Evolutionary conservation across 1,139 yeast species (phyloP), one percentile per base, ranked within the genome.

Genomic region (Yamadazyma atlantica): DNA sequence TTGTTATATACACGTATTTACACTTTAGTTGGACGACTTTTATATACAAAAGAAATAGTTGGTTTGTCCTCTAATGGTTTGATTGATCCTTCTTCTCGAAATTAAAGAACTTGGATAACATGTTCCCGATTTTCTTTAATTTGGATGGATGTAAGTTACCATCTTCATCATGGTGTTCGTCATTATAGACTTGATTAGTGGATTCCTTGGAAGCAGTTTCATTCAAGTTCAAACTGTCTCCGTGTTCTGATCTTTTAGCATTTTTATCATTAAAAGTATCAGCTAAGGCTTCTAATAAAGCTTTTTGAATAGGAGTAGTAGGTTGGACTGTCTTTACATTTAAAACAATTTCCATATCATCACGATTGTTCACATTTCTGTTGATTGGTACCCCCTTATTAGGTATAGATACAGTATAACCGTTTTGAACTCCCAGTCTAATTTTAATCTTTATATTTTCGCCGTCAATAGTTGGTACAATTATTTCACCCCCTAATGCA

Each of bases 241-340:
- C 69, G 34, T 64, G 65, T 9, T 43, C 50, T 17, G 82, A 69
- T 46, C 92, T 70, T 50, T 78, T 85, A 3, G 98, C 97, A 22
- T 73, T 75, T 33, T 70, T 70, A 58, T 92, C 99, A 43, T 85
- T 80, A 39, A 85, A 76, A 3, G 95, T 84, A 56, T 88, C 96
- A 1, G 99, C 98, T 46, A 92, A 73, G 0, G 97, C 96, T 59
- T 94, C 99, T 52, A 94, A 73, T 41, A 92, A 69, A n/a, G 95
- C 95, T 8, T 82, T 82, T 60, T 92, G 96, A 2, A 92, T 84
- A n/a, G 92, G 87, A 13, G 88, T 84, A 41, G 76, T 76, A 3
- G 97, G 92, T 41, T 80, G 75, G 48, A 80, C 69, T 2, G 90
- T 80, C 57, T 80, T 78, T 19, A 94, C 86, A 38, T 79, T 78